phyloP scores from a whole-genome alignment of 2,329 filamentous ascomycete species.

The Hypoxylon sp. region DNA sequence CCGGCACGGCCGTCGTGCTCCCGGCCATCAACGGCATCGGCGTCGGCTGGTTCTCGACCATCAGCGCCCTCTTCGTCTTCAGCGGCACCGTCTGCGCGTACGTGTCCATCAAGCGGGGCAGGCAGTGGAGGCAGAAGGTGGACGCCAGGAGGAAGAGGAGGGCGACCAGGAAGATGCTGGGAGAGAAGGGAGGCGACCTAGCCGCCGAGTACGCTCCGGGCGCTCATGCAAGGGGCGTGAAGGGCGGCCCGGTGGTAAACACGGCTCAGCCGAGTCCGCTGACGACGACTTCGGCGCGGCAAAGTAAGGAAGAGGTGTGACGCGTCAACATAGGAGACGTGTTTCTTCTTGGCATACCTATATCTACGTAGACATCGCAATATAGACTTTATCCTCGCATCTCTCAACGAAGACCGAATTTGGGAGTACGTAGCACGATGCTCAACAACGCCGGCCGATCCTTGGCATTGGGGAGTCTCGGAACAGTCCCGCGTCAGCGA shows the following conservation, averaged over 20 bases:
- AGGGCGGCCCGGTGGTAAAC: constrained; percentile 7
- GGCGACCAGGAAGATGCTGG: constrained; percentile 21
- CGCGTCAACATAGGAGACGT: neutral
- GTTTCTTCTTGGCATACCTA: constrained; percentile 10
- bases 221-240: neutral
- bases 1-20: constrained; percentile 74
- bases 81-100: constrained; percentile 48
- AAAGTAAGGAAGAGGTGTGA: constrained; percentile 32
- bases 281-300: constrained; percentile 21
- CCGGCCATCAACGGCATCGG: constrained; percentile 78
- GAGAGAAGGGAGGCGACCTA: constrained; percentile 27
- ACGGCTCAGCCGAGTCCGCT: constrained; percentile 9
- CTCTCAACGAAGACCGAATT: neutral
- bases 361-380: constrained; percentile 22
- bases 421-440: neutral
- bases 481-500: neutral
- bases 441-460: neutral
- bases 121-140: constrained; percentile 50
- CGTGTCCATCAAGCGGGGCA: constrained; percentile 51
- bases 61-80: constrained; percentile 49
- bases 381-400: constrained; percentile 18
- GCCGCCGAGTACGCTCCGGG: constrained; percentile 8
- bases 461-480: neutral
- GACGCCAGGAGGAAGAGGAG: constrained; percentile 41
- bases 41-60: constrained; percentile 82